A percentile compares a stretch with the other conserved stretches of the same genome.
phyloP scores from a whole-genome alignment of 768 basidiomycete genomes.

The Gymnopilus dilepis region DNA sequence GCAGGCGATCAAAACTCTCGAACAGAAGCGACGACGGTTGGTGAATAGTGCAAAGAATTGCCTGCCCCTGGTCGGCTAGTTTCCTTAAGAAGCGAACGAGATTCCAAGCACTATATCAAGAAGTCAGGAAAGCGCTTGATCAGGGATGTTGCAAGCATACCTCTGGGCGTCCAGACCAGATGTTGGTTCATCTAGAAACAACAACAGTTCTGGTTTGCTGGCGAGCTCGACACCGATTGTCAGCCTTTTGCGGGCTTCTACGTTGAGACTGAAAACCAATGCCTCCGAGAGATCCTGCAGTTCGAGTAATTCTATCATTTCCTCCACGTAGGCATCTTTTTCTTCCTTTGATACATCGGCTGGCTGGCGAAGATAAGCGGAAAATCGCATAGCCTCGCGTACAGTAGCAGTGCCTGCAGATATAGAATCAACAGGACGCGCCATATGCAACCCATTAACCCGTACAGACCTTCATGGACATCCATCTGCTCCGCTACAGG shows the following conservation, averaged over 20 bases:
- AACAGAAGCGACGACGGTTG: conserved; percentile 88
- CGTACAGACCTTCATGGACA: conserved; percentile 62
- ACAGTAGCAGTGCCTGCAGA: conserved; percentile 68
- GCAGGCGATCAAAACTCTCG: conserved; percentile 79
- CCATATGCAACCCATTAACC: not conserved
- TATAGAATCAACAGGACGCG: not conserved
- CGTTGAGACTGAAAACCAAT: conserved; percentile 70
- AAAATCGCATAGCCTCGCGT: conserved; percentile 85
- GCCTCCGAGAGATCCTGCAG: conserved; percentile 86
- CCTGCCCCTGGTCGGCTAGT: conserved; percentile 84
- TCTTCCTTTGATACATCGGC: conserved; percentile 67
- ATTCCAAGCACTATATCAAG: conserved; percentile 74
- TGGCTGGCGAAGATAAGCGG: conserved; percentile 84
- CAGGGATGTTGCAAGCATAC: conserved; percentile 22
- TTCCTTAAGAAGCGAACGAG: conserved; percentile 82
- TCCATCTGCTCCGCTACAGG: conserved; percentile 79
- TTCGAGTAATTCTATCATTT: conserved; percentile 83
- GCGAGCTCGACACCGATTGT: conserved; percentile 94
- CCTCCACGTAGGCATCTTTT: conserved; percentile 82
- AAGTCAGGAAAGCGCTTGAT: conserved; percentile 42
- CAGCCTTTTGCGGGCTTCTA: conserved; percentile 80
- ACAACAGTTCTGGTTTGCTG: conserved; percentile 79
- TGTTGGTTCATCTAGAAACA: conserved; percentile 66
- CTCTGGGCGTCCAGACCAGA: conserved; percentile 51
- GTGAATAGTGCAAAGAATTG: conserved; percentile 90